phyloP scores from a whole-genome alignment of 176 grass and related monocot species.

The Puccinellia tenuiflora region DNA sequence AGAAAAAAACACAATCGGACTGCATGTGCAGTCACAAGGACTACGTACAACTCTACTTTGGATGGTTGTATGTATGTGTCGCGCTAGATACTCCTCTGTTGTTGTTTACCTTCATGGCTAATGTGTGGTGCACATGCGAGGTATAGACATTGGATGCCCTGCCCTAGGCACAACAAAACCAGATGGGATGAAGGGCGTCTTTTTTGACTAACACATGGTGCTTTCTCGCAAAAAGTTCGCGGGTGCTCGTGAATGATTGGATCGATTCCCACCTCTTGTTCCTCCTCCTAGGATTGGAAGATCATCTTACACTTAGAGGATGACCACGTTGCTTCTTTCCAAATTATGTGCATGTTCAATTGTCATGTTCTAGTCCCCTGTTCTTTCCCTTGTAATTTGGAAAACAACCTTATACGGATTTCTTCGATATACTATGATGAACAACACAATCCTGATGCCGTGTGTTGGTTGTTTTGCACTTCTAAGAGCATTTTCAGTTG shows the following conservation, averaged over 20 bases:
- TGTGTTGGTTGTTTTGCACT: no score
- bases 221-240: background rate
- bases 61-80: background rate
- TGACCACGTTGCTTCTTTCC: no score
- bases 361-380: no score
- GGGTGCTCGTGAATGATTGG: background rate
- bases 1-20: no score
- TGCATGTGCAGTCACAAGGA: background rate
- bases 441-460: no score
- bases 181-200: background rate
- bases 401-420: background rate
- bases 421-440: no score
- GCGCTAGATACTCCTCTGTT: background rate
- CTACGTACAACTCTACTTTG: background rate
- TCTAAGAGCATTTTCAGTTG: no score
- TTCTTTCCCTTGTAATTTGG: background rate
- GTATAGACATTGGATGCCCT: conserved; percentile 9
- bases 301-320: background rate
- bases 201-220: conserved; percentile 4
- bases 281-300: background rate
- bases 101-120: background rate
- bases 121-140: conserved; percentile 32
- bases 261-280: background rate
- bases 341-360: background rate
- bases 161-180: background rate